Conservation (phyloP, 2,329 filamentous ascomycete species). For the Alternaria atra region DNA sequence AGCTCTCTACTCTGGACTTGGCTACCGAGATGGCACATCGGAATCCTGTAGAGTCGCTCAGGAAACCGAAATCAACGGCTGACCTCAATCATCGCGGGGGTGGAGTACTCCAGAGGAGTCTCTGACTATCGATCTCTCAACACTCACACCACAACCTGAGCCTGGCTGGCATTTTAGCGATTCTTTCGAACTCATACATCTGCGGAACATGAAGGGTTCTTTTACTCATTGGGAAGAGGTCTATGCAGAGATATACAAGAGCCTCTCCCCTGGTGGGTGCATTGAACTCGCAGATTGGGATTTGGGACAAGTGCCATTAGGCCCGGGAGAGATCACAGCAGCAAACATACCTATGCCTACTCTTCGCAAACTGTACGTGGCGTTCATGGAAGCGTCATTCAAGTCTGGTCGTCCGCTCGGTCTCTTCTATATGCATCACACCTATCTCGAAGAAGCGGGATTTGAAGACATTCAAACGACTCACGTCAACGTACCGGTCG, state of each 20-base stretch:
- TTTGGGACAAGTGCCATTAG: constrained; percentile 31
- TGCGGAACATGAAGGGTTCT: constrained; percentile 58
- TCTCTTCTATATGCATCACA: constrained; percentile 54
- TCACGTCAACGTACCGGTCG: constrained; percentile 50
- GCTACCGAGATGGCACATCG: constrained; percentile 34
- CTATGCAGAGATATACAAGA: constrained; percentile 57
- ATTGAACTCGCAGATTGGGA: constrained; percentile 58
- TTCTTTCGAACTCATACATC: constrained; percentile 60
- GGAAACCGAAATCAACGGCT: constrained; percentile 10
- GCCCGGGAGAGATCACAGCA: constrained; percentile 1
- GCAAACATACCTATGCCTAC: constrained; percentile 30
- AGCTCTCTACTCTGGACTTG: constrained; percentile 36
- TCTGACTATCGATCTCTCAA: constrained; percentile 33
- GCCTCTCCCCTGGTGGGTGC: constrained; percentile 57
- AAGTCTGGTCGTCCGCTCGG: constrained; percentile 53
- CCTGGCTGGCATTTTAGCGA: constrained; percentile 59
- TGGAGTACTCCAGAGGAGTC: constrained; percentile 30
- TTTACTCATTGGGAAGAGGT: constrained; percentile 58
- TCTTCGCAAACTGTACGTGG: constrained; percentile 38
- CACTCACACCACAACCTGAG: constrained; percentile 30
- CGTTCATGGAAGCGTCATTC: constrained; percentile 51
- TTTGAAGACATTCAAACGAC: constrained; percentile 55
- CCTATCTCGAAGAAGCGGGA: constrained; percentile 54
- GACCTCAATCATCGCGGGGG: constrained; percentile 8
- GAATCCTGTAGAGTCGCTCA: constrained; percentile 27